phyloP scores from a whole-genome alignment of 2,329 filamentous ascomycete genomes.

The Plectosphaerella sp. region DNA sequence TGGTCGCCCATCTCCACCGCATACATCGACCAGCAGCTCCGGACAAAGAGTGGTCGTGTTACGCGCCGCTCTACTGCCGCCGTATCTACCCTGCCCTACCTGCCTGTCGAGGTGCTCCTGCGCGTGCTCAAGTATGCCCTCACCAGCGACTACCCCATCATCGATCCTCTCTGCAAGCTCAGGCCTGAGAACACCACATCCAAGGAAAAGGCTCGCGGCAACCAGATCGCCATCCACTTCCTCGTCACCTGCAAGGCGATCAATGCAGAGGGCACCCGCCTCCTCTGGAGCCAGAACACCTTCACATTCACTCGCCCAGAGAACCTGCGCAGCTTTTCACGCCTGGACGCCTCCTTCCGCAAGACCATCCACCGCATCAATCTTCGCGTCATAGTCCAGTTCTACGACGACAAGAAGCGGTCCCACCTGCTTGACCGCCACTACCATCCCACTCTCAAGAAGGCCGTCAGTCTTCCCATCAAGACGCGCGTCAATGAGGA shows the following conservation, averaged over 20 bases:
- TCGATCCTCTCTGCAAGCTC: slow-evolving; percentile 47
- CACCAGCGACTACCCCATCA: slow-evolving; percentile 42
- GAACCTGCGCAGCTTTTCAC: slow-evolving; percentile 43
- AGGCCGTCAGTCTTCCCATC: slow-evolving; percentile 35
- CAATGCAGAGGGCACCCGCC: slow-evolving; percentile 41
- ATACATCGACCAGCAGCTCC: slow-evolving; percentile 16
- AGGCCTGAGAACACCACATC: slow-evolving; percentile 37
- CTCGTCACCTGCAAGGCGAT: slow-evolving; percentile 47
- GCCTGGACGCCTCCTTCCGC: slow-evolving; percentile 37
- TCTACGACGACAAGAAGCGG: slow-evolving; percentile 45
- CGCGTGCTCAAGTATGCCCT: slow-evolving; percentile 47
- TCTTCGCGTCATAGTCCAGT: slow-evolving; percentile 49
- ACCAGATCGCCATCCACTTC: slow-evolving; percentile 49
- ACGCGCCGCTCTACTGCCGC: slow-evolving; percentile 18
- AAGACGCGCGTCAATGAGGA: slow-evolving; percentile 38
- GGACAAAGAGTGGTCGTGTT: slow-evolving; percentile 12
- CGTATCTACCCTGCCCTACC: slow-evolving; percentile 26
- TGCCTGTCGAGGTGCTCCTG: slow-evolving; percentile 50
- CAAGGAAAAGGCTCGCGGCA: slow-evolving; percentile 36
- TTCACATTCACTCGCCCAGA: slow-evolving; percentile 52
- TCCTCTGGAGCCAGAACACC: slow-evolving; percentile 46
- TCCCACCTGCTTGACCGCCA: slow-evolving; percentile 33
- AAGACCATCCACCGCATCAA: slow-evolving; percentile 39
- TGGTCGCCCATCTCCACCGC: slow-evolving; percentile 37
- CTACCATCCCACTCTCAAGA: slow-evolving; percentile 39